These are phyloP conservation scores for Eucommia ulmoides DNA, from an alignment of 257 asterid species.

Conservation along the genomic window DNA sequence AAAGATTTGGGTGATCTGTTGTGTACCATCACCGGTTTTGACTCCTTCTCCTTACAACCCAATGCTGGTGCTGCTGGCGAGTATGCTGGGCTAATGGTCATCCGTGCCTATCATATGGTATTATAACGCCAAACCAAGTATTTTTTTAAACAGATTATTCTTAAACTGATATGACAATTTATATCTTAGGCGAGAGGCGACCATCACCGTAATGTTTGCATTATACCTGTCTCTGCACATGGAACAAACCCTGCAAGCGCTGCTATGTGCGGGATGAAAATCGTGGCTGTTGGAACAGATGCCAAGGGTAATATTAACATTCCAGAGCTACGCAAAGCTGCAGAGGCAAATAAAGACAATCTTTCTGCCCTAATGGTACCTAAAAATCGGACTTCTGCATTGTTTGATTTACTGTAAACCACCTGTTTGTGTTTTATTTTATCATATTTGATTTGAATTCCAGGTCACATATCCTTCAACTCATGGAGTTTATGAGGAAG, in stretches of 20 bases:
- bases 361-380: constrained; percentile 91
- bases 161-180: not conserved
- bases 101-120: constrained; percentile 95
- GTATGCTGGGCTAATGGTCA: constrained; percentile 96
- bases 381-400: too few relatives aligned
- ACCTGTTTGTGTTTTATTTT: too few relatives aligned
- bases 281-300: constrained; percentile 94
- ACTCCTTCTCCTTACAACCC: constrained; percentile 96
- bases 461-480: constrained; percentile 99
- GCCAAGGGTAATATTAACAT: constrained; percentile 96
- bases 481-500: constrained; percentile 98
- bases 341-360: constrained; percentile 66
- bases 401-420: too few relatives aligned
- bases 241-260: constrained; percentile 99
- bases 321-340: constrained; percentile 78
- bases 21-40: constrained; percentile 92
- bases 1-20: constrained; percentile 76
- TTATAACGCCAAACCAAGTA: too few relatives aligned
- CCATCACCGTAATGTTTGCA: constrained; percentile 87
- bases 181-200: constrained; percentile 79
- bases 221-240: constrained; percentile 97
- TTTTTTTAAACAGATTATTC: too few relatives aligned
- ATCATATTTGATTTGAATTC: constrained; percentile 9
- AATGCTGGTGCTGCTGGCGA: constrained; percentile 99
- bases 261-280: constrained; percentile 99